These are phyloP conservation scores for Ceratocystis cubensis DNA, from an alignment of 2,329 filamentous ascomycete species.

Conservation along the genomic window DNA sequence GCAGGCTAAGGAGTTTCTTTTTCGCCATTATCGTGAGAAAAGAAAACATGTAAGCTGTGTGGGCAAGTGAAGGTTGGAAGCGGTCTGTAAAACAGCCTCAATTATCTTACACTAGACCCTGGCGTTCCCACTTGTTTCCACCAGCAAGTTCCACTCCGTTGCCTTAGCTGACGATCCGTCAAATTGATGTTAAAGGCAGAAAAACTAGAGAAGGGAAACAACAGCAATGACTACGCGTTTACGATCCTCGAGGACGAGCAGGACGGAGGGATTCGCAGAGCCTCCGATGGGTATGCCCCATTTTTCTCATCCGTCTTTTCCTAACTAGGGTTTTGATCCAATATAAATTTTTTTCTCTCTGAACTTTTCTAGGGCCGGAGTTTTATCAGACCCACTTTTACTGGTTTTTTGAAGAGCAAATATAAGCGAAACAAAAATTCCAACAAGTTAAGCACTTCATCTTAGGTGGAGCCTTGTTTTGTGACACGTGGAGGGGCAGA, in stretches of 20 bases:
- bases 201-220: background rate
- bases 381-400: too few species aligned
- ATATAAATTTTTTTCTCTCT: too few species aligned
- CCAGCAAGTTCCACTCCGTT: constrained; percentile 5
- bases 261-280: constrained; percentile 3
- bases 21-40: too few species aligned
- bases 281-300: background rate
- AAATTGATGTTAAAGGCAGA: background rate
- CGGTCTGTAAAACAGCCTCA: constrained; percentile 6
- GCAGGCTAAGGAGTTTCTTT: background rate
- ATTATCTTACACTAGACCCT: background rate
- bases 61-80: background rate
- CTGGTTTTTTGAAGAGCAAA: too few species aligned
- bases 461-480: too few species aligned
- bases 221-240: too few species aligned
- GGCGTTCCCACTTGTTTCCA: constrained; percentile 6
- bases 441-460: too few species aligned
- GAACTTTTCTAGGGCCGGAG: too few species aligned
- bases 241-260: too few species aligned
- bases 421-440: too few species aligned
- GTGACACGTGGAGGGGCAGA: too few species aligned
- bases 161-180: constrained; percentile 8
- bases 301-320: background rate
- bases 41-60: too few species aligned
- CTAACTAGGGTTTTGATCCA: background rate